Evolutionary conservation across 2,329 filamentous ascomycete species (phyloP).

Genomic region (Cladophialophora yegresii): DNA sequence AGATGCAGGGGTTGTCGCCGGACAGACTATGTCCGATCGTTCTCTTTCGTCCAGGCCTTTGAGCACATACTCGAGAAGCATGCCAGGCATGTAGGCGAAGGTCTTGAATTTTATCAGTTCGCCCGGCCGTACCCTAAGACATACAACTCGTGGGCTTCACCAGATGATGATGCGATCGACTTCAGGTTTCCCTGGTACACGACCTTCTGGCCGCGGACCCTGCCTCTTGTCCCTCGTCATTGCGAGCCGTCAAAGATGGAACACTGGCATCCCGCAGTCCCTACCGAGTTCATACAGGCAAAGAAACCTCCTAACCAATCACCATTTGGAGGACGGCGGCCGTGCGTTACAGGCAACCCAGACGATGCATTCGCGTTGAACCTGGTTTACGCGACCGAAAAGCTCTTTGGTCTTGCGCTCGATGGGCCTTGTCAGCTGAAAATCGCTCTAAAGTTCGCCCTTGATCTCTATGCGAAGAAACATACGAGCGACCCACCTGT

Average conservation of each 20-base stretch:
- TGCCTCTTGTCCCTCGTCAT: conserved; percentile 40
- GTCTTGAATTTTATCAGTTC: conserved; percentile 36
- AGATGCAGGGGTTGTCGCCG: conserved; percentile 40
- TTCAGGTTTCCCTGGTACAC: conserved; percentile 38
- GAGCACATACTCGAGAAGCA: conserved; percentile 39
- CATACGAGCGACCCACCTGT: conserved; percentile 7
- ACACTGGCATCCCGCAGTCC: conserved; percentile 38
- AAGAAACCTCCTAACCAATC: conserved; percentile 21
- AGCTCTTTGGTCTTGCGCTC: conserved; percentile 33
- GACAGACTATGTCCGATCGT: conserved; percentile 32
- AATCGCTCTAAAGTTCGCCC: conserved; percentile 38
- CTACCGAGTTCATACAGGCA: conserved; percentile 26
- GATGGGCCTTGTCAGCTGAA: conserved; percentile 33
- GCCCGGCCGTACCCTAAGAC: conserved; percentile 22
- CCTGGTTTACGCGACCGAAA: conserved; percentile 35
- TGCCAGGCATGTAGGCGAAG: conserved; percentile 35
- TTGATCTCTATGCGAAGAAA: conserved; percentile 20
- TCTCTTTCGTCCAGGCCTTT: conserved; percentile 36
- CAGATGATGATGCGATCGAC: conserved; percentile 7
- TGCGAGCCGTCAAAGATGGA: conserved; percentile 34
- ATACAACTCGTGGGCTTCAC: conserved; percentile 1
- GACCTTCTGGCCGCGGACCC: conserved; percentile 39
- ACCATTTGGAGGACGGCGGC: conserved; percentile 33
- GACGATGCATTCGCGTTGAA: conserved; percentile 34
- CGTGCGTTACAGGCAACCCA: conserved; percentile 12